Conservation (phyloP, 164 flowering plant genomes). For the Umbellularia californica region DNA sequence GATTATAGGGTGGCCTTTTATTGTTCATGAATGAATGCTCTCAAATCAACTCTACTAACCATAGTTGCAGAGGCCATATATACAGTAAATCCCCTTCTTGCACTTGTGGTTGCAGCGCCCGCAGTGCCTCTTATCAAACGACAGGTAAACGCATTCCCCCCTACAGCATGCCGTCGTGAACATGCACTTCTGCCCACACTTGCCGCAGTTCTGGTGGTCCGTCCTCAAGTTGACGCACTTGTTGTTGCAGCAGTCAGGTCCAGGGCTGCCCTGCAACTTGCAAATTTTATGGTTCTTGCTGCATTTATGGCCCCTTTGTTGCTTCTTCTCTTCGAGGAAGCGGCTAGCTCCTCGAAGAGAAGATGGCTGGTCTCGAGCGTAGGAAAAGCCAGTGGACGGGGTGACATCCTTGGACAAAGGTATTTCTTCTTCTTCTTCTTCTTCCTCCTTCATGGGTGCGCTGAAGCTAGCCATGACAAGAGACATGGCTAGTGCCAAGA, state of each 20-base stretch:
- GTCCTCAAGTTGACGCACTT: slow-evolving; percentile 21
- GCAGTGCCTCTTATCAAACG: slow-evolving; percentile 21
- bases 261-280: slow-evolving; percentile 16
- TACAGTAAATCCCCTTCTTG: slow-evolving; percentile 23
- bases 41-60: slow-evolving; percentile 7
- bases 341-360: slow-evolving; percentile 12
- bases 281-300: slow-evolving; percentile 21
- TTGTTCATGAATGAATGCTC: slow-evolving; percentile 1
- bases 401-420: no score
- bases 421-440: not conserved
- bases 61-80: slow-evolving; percentile 33
- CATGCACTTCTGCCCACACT: slow-evolving; percentile 32
- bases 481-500: slow-evolving; percentile 6
- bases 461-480: not conserved
- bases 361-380: not conserved
- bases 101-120: slow-evolving; percentile 29
- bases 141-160: slow-evolving; percentile 28
- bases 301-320: slow-evolving; percentile 7
- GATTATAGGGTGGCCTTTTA: not conserved
- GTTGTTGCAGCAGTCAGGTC: slow-evolving; percentile 32
- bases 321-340: slow-evolving; percentile 2
- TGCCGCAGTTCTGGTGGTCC: slow-evolving; percentile 28
- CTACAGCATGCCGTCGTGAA: slow-evolving; percentile 25
- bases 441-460: not conserved
- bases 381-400: not conserved